Conservation (phyloP, 2,329 filamentous ascomycete species). For the Apiospora saccharicola region DNA sequence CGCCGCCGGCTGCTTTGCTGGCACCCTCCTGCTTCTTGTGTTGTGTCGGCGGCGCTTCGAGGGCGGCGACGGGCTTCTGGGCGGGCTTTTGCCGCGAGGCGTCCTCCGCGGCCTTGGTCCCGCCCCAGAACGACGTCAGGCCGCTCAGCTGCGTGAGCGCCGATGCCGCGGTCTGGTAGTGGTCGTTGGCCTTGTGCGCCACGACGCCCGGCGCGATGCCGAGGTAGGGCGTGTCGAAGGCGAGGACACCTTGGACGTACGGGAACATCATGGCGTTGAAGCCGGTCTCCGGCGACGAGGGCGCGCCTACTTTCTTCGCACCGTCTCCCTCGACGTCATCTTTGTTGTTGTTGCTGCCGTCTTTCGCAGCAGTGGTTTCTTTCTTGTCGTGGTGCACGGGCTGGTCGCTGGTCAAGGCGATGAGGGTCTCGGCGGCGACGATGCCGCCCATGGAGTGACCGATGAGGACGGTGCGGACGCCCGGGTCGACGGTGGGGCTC, state of each 20-base stretch:
- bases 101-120: constrained; percentile 45
- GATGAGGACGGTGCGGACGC: constrained; percentile 41
- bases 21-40: constrained; percentile 49
- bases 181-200: constrained; percentile 85
- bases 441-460: constrained; percentile 76
- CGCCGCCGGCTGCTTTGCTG: constrained; percentile 44
- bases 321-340: constrained; percentile 44
- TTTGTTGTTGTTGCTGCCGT: constrained; percentile 45
- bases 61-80: constrained; percentile 47
- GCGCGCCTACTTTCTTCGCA: neutral
- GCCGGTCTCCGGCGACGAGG: constrained; percentile 30
- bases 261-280: constrained; percentile 85
- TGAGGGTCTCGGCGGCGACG: constrained; percentile 86
- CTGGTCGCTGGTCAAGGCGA: constrained; percentile 69
- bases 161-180: constrained; percentile 77
- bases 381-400: constrained; percentile 51
- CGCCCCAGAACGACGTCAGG: constrained; percentile 73
- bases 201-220: constrained; percentile 83
- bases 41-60: constrained; percentile 44
- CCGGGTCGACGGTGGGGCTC: constrained; percentile 42
- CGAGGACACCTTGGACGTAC: constrained; percentile 86
- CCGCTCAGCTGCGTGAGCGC: constrained; percentile 73
- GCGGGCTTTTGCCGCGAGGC: constrained; percentile 35
- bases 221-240: constrained; percentile 93
- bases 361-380: constrained; percentile 35